These are phyloP conservation scores for Parsonsia alboflavescens DNA, from an alignment of 257 asterid genomes.

Conservation along the genomic window DNA sequence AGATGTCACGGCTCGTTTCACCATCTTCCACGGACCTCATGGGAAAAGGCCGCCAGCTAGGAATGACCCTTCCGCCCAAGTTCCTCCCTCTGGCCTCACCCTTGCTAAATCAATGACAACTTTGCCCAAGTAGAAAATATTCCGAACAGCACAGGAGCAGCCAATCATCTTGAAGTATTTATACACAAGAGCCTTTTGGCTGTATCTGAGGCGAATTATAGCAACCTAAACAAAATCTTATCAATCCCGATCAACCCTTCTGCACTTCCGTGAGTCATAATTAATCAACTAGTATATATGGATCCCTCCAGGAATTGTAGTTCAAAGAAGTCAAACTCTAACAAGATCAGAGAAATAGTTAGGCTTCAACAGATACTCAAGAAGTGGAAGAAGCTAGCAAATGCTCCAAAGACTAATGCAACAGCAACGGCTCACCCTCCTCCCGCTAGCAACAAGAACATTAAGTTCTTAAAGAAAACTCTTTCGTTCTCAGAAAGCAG, in stretches of 20 bases:
- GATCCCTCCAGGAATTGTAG: not conserved
- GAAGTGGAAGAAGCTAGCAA: conserved; percentile 77
- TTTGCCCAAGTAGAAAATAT: no score
- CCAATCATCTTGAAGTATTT: not conserved
- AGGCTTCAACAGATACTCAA: conserved; percentile 81
- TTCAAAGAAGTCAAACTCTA: conserved; percentile 33
- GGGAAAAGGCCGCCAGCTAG: no score
- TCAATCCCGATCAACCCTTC: not conserved
- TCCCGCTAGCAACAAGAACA: conserved; percentile 27
- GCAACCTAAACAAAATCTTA: not conserved
- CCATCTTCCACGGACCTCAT: no score
- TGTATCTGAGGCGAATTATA: no score
- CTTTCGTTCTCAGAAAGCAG: conserved; percentile 62
- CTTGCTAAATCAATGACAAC: no score
- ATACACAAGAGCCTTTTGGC: no score
- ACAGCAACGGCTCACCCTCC: conserved; percentile 11
- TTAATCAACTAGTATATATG: not conserved
- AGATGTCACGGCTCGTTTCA: no score
- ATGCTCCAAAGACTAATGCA: conserved; percentile 14
- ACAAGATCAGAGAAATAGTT: conserved; percentile 79
- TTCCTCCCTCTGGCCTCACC: no score
- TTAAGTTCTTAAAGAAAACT: conserved; percentile 71
- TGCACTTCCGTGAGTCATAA: no score
- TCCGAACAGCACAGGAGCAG: not conserved
- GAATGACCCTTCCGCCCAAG: no score